A percentile compares a stretch with the other conserved stretches of the same genome.
Evolutionary conservation across 2,329 filamentous ascomycete species (phyloP).

Genomic region (Colletotrichum lindemuthianum): DNA sequence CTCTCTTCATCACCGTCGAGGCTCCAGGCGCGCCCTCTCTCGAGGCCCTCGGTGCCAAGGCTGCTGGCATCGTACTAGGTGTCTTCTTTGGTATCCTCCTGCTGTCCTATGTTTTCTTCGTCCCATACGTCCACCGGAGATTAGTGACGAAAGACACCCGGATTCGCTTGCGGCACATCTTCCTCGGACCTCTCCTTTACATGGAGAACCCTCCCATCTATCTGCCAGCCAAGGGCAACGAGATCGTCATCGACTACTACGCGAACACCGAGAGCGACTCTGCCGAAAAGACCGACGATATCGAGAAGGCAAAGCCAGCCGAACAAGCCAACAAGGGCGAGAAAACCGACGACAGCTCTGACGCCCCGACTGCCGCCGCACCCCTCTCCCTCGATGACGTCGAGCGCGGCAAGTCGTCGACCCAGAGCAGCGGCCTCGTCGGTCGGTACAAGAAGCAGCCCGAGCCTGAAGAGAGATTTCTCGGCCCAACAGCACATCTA

Average conservation of each 20-base stretch:
- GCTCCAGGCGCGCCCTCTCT: slow-evolving; percentile 38
- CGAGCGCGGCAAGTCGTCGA: slow-evolving; percentile 45
- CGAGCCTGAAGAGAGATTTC: slow-evolving; percentile 44
- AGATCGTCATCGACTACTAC: slow-evolving; percentile 43
- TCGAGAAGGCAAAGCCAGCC: too few species aligned
- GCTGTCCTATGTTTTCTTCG: slow-evolving; percentile 47
- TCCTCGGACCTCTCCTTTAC: slow-evolving; percentile 49
- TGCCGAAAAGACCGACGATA: too few species aligned
- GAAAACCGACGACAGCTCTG: slow-evolving; percentile 18
- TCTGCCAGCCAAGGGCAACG: slow-evolving; percentile 40
- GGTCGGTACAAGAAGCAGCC: slow-evolving; percentile 52
- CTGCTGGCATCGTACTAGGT: slow-evolving; percentile 41
- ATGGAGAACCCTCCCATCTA: slow-evolving; percentile 40
- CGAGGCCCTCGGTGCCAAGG: slow-evolving; percentile 47
- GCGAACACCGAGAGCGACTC: slow-evolving; percentile 8
- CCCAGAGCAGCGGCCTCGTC: slow-evolving; percentile 37
- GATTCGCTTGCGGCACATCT: slow-evolving; percentile 45
- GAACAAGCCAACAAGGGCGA: slow-evolving; percentile 15
- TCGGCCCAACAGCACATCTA: slow-evolving; percentile 33
- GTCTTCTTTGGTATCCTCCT: slow-evolving; percentile 45
- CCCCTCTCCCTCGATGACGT: slow-evolving; percentile 40
- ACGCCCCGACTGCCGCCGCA: neutral
- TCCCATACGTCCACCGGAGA: slow-evolving; percentile 48
- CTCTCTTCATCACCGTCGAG: slow-evolving; percentile 39
- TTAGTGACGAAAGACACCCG: slow-evolving; percentile 46